These are phyloP conservation scores for Eimeria maxima DNA, from an alignment of 169 alveolate species.

Conservation along the genomic window DNA sequence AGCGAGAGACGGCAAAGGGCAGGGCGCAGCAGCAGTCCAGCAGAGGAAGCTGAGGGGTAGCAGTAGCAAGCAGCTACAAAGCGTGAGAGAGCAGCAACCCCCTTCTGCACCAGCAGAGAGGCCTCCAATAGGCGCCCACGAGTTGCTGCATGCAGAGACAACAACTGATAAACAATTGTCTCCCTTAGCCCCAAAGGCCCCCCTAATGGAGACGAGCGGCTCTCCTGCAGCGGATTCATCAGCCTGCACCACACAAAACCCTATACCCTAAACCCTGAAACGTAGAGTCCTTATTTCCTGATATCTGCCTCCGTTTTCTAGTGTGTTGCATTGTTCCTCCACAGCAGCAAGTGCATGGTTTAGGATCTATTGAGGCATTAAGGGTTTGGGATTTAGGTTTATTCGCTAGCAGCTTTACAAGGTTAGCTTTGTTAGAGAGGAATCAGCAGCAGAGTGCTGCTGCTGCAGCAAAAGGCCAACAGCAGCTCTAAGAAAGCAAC, in stretches of 20 bases:
- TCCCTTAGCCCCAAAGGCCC: neutral
- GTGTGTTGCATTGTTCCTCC: no score
- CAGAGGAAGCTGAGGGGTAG: neutral
- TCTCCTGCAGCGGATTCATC: no score
- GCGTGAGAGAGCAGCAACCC: neutral
- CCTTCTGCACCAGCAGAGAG: conserved; percentile 32
- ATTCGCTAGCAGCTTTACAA: neutral
- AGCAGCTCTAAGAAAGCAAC: neutral
- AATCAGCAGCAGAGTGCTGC: neutral
- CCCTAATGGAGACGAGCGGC: neutral
- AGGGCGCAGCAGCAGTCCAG: neutral
- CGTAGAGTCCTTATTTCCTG: no score
- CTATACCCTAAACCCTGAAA: no score
- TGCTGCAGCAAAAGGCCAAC: no score
- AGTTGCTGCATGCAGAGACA: neutral
- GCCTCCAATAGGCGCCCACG: neutral
- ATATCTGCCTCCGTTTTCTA: no score
- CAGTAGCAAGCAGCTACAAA: neutral
- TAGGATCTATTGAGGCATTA: neutral
- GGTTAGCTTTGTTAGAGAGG: neutral
- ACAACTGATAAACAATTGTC: neutral
- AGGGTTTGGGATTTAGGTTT: neutral
- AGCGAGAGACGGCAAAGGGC: no score
- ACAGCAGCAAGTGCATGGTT: neutral
- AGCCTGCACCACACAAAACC: no score